These are phyloP conservation scores for Spathaspora gorwiae DNA, from an alignment of 805 yeast genomes.

Conservation along the genomic window DNA sequence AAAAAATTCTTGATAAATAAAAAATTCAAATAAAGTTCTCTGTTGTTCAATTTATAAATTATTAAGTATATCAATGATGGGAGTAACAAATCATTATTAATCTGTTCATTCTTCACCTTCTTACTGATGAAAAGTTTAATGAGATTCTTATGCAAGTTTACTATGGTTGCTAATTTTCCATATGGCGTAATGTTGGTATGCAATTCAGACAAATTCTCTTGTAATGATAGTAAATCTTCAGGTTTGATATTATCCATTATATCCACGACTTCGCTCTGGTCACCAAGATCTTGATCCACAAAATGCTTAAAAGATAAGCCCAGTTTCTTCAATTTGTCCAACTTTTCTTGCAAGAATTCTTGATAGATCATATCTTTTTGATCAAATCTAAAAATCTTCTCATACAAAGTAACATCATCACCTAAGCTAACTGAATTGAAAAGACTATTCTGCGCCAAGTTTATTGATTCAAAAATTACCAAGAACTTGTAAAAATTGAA, in stretches of 20 bases:
- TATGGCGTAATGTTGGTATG: conserved; percentile 23
- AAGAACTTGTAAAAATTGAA: conserved; percentile 39
- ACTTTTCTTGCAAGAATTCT: conserved; percentile 30
- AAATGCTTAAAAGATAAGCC: conserved; percentile 26
- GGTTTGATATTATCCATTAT: conserved; percentile 15
- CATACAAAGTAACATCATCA: conserved; percentile 28
- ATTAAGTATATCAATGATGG: conserved; percentile 36
- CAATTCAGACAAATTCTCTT: conserved; percentile 6
- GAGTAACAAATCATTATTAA: conserved; percentile 37
- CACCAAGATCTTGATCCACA: conserved; percentile 15
- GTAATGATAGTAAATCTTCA: conserved; percentile 10
- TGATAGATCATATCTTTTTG: conserved; percentile 34
- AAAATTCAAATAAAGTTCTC: conserved; percentile 33
- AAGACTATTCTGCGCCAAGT: conserved; percentile 27
- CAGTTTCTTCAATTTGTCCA: conserved; percentile 21
- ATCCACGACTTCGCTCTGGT: conserved; percentile 7
- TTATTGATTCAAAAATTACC: conserved; percentile 28
- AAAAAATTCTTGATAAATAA: conserved; percentile 33
- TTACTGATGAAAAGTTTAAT: conserved; percentile 15
- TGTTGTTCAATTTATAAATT: conserved; percentile 22
- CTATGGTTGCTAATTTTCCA: conserved; percentile 26
- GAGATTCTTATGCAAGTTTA: conserved; percentile 28
- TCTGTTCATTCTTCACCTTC: conserved; percentile 18
- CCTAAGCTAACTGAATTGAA: conserved; percentile 19
- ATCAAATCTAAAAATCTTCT: conserved; percentile 37